These are phyloP conservation scores for Rauvolfia tetraphylla DNA, from an alignment of 257 asterid genomes.

Conservation along the genomic window DNA sequence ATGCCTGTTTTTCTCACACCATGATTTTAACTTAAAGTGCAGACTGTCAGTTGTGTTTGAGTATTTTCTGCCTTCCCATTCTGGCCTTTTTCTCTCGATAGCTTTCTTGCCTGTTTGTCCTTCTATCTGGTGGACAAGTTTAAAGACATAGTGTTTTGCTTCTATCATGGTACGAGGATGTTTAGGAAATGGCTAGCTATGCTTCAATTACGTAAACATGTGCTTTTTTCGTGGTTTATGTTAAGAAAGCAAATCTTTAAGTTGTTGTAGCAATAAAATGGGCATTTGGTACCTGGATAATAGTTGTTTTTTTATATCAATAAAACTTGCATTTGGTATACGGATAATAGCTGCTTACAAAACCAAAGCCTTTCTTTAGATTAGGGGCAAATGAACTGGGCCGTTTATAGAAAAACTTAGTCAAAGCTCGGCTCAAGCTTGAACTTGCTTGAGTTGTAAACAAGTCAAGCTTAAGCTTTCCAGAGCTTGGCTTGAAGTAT, in stretches of 20 bases:
- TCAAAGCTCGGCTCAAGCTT: no score
- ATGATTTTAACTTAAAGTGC: background rate
- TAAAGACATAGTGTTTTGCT: background rate
- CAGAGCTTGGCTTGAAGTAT: no score
- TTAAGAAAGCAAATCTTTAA: background rate
- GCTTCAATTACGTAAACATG: background rate
- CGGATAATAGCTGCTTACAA: background rate
- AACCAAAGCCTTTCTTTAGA: background rate
- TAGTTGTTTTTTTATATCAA: background rate
- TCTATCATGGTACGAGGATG: background rate
- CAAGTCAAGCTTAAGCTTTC: no score
- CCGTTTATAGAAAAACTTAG: no score
- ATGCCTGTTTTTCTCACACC: background rate
- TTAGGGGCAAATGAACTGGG: no score
- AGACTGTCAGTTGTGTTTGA: background rate
- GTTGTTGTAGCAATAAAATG: background rate
- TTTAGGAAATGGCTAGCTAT: background rate
- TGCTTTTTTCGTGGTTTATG: background rate
- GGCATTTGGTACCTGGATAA: background rate
- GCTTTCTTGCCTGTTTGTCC: background rate
- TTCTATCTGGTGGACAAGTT: background rate
- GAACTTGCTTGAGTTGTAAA: no score
- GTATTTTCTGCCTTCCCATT: background rate
- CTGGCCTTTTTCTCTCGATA: background rate
- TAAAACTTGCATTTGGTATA: background rate